These are phyloP conservation scores for Chimonanthus praecox DNA, from an alignment of 164 flowering plant species.

Conservation along the genomic window DNA sequence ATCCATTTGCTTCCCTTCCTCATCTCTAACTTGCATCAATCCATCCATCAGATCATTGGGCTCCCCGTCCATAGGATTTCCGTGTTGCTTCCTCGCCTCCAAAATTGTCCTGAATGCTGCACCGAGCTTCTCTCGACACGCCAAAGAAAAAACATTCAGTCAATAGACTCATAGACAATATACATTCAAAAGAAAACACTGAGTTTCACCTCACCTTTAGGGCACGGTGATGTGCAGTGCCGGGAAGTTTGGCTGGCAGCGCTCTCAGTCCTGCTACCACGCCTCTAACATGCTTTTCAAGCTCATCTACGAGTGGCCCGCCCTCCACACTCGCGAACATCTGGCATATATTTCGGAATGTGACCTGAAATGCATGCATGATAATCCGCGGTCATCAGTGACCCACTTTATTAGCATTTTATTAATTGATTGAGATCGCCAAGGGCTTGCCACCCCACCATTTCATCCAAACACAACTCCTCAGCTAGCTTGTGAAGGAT, in stretches of 20 bases:
- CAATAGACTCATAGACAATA: neutral
- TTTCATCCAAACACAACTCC: too few species aligned
- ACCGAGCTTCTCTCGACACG: constrained; percentile 40
- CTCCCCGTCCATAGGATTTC: neutral
- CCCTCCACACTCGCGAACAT: constrained; percentile 43
- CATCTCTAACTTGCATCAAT: constrained; percentile 35
- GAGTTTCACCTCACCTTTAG: constrained; percentile 23
- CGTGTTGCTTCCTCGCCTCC: constrained; percentile 29
- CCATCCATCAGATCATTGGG: constrained; percentile 53
- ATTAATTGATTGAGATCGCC: too few species aligned
- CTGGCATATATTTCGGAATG: constrained; percentile 36
- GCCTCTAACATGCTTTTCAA: constrained; percentile 27
- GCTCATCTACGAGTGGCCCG: constrained; percentile 28
- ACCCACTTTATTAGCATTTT: too few species aligned
- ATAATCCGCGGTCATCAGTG: neutral
- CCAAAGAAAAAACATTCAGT: neutral
- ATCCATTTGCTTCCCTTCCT: constrained; percentile 35
- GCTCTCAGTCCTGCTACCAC: constrained; percentile 42
- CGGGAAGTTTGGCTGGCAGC: constrained; percentile 36
- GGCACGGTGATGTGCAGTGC: constrained; percentile 39
- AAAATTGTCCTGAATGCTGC: constrained; percentile 30
- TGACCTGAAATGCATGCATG: constrained; percentile 21
- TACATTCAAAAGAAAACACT: too few species aligned
- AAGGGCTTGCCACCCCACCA: too few species aligned
- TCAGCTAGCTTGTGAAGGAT: too few species aligned